Evolutionary conservation across 2,329 filamentous ascomycete species (phyloP).

Genomic region (Cladorrhinum sp.): DNA sequence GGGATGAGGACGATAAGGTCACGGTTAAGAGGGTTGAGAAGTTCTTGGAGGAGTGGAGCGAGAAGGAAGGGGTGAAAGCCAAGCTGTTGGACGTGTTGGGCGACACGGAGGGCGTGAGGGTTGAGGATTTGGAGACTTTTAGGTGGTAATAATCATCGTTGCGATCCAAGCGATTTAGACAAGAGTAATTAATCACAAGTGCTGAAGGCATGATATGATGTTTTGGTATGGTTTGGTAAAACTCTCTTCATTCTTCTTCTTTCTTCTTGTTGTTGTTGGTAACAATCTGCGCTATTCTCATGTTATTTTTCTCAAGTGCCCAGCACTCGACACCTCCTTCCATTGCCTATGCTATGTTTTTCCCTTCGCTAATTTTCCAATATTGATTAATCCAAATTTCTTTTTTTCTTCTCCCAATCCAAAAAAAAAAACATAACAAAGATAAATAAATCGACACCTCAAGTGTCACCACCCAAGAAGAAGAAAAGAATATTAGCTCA

Average conservation of each 20-base stretch:
- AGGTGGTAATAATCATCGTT: neutral
- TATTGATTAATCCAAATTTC: neutral
- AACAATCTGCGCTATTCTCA: neutral
- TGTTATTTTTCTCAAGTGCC: neutral
- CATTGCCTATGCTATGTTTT: neutral
- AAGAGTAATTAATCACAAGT: no score
- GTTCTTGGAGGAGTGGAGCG: conserved; percentile 65
- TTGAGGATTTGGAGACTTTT: conserved; percentile 35
- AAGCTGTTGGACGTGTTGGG: conserved; percentile 67
- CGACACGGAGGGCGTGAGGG: conserved; percentile 64
- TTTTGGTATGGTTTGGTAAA: no score
- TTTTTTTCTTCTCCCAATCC: neutral
- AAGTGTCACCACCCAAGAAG: neutral
- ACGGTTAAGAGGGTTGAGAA: conserved; percentile 58
- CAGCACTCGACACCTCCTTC: neutral
- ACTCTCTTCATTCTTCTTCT: neutral
- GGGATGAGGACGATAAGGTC: conserved; percentile 64
- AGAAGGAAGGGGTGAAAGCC: conserved; percentile 58
- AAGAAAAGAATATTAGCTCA: no score
- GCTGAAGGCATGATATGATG: no score
- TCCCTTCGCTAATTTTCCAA: neutral
- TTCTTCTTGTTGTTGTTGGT: neutral
- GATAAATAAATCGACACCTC: no score
- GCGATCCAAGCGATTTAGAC: no score
- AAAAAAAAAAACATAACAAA: no score